Percentiles rank a stretch among this genome's conserved stretches.
Conservation (phyloP, 371 early-diverging fungal genomes). For the Mucor irregularis region DNA sequence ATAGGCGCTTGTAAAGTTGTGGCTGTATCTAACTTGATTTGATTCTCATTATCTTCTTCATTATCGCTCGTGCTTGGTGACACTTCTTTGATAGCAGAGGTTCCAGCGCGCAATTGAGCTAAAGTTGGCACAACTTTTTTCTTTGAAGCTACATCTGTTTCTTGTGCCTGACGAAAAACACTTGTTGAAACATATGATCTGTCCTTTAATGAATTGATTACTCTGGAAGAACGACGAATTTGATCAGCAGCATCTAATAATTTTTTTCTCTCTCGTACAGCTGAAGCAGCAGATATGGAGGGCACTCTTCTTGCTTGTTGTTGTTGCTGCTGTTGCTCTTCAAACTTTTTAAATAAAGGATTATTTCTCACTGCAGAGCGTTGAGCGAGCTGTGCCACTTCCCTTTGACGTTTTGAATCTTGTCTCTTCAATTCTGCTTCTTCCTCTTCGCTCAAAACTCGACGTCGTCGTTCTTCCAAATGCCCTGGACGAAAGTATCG, state of each 20-base stretch:
- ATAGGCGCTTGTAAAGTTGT: background rate
- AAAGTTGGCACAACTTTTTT: conserved; percentile 10
- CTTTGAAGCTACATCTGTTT: background rate
- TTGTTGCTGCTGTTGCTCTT: conserved; percentile 13
- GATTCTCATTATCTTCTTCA: conserved; percentile 10
- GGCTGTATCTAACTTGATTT: background rate
- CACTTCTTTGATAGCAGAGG: background rate
- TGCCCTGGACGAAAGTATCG: conserved; percentile 38
- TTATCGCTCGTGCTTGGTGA: conserved; percentile 2
- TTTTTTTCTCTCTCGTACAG: conserved; percentile 11
- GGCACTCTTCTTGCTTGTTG: background rate
- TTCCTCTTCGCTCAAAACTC: conserved; percentile 35
- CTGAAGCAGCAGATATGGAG: conserved; percentile 2
- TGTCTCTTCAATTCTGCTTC: conserved; percentile 29
- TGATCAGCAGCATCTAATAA: conserved; percentile 17
- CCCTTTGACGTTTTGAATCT: conserved; percentile 22
- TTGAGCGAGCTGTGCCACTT: conserved; percentile 27
- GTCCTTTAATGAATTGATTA: conserved; percentile 28
- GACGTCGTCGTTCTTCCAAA: conserved; percentile 29
- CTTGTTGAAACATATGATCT: conserved; percentile 27
- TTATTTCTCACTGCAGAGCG: conserved; percentile 40
- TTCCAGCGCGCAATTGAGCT: conserved; percentile 10
- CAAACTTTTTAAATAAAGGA: conserved; percentile 32
- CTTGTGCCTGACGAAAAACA: conserved; percentile 25
- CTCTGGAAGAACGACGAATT: conserved; percentile 20